Evolutionary conservation across 2,329 filamentous ascomycete species (phyloP).

Genomic region (Aspergillus persii): DNA sequence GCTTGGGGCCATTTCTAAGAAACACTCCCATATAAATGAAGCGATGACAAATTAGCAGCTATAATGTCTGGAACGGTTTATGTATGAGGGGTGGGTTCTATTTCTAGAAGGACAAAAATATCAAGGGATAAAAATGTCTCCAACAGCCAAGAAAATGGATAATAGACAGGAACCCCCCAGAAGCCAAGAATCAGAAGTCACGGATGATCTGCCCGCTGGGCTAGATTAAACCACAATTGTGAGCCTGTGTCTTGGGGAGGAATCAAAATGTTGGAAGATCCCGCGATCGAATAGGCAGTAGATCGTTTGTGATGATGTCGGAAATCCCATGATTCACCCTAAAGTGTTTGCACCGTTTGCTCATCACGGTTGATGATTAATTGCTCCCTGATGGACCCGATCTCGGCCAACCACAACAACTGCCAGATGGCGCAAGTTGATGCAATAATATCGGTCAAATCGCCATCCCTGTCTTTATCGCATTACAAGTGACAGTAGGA

Average conservation of each 20-base stretch:
- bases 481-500: not conserved
- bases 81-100: not conserved
- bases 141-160: not conserved
- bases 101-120: not conserved
- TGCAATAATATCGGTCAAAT: constrained; percentile 6
- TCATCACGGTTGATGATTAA: not conserved
- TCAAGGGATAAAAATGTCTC: not conserved
- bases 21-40: not conserved
- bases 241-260: not conserved
- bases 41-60: not conserved
- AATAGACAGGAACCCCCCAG: too few species aligned
- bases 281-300: not conserved
- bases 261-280: not conserved
- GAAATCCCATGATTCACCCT: not conserved
- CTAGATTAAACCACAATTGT: not conserved
- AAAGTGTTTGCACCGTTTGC: constrained; percentile 28
- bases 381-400: not conserved
- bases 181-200: not conserved
- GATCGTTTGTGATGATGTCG: not conserved
- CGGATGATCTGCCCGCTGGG: not conserved
- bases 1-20: constrained; percentile 3
- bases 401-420: not conserved
- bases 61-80: too few species aligned
- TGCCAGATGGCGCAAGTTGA: constrained; percentile 3
- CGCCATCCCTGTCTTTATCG: not conserved